Evolutionary conservation across 75 land plant species (phyloP).

Genomic region (Chamaecyparis obtusa): DNA sequence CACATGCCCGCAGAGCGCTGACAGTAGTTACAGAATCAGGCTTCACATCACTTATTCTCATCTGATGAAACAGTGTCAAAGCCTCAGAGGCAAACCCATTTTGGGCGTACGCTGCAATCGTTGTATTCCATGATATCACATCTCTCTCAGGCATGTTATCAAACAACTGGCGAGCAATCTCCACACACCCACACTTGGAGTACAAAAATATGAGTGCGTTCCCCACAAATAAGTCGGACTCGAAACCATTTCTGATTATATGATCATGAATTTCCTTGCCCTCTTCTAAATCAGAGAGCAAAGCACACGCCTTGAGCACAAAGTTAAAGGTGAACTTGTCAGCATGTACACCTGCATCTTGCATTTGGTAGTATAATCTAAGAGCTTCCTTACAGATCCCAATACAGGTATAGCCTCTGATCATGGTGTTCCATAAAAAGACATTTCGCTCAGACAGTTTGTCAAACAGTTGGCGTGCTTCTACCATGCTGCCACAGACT

Average conservation of each 20-base stretch:
- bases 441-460: slow-evolving; percentile 22
- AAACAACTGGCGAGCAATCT: slow-evolving; percentile 30
- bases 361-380: slow-evolving; percentile 29
- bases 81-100: slow-evolving; percentile 37
- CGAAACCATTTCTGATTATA: slow-evolving; percentile 31
- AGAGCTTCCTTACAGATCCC: slow-evolving; percentile 18
- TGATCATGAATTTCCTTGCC: slow-evolving; percentile 31
- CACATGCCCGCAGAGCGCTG: slow-evolving; percentile 32
- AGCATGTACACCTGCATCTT: background rate
- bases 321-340: slow-evolving; percentile 29
- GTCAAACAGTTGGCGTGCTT: slow-evolving; percentile 26
- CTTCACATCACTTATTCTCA: slow-evolving; percentile 21
- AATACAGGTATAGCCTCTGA: slow-evolving; percentile 21
- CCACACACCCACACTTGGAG: slow-evolving; percentile 24
- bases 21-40: slow-evolving; percentile 40
- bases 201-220: slow-evolving; percentile 31
- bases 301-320: slow-evolving; percentile 36
- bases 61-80: slow-evolving; percentile 23
- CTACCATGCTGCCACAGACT: slow-evolving; percentile 20
- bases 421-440: slow-evolving; percentile 32
- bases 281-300: slow-evolving; percentile 7
- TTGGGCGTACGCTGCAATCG: slow-evolving; percentile 49
- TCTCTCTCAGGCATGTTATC: slow-evolving; percentile 29
- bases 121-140: slow-evolving; percentile 37
- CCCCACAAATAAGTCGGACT: slow-evolving; percentile 27